These are phyloP conservation scores for Sequoia sempervirens DNA, from an alignment of 75 land plant genomes.

Conservation along the genomic window DNA sequence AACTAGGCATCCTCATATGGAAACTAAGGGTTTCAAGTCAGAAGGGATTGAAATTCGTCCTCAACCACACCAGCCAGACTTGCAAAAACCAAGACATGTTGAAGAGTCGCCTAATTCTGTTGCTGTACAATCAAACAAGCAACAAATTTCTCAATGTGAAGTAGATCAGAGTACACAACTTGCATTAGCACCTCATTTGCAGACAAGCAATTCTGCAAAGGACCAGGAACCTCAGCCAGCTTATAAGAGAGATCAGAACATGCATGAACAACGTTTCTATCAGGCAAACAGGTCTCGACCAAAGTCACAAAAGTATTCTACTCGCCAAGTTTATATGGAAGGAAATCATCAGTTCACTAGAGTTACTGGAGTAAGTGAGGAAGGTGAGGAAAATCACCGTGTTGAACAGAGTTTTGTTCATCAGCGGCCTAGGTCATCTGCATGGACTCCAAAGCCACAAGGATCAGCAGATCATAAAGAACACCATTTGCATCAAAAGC, in stretches of 20 bases:
- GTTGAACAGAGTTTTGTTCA: background rate
- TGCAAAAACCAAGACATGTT: background rate
- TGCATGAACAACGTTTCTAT: conserved; percentile 6
- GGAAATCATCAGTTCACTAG: conserved; percentile 5
- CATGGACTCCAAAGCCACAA: conserved; percentile 4
- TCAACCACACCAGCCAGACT: background rate
- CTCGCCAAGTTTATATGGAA: background rate
- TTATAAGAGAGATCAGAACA: conserved; percentile 7
- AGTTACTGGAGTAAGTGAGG: background rate
- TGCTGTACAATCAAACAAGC: background rate
- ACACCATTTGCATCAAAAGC: background rate
- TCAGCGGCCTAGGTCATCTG: conserved; percentile 6
- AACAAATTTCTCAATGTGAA: background rate
- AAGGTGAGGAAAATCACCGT: background rate
- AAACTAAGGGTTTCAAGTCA: background rate
- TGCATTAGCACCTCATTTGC: background rate
- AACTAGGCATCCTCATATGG: background rate
- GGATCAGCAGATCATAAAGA: conserved; percentile 3
- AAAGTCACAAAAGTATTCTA: background rate
- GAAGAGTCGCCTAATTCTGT: background rate
- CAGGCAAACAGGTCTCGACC: conserved; percentile 2
- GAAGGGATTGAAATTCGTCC: conserved; percentile 5
- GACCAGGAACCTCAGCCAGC: background rate
- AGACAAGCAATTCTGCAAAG: background rate
- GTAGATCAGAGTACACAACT: background rate